Evolutionary conservation across 129 eudicot genomes (phyloP).

Genomic region (Erigeron canadensis): DNA sequence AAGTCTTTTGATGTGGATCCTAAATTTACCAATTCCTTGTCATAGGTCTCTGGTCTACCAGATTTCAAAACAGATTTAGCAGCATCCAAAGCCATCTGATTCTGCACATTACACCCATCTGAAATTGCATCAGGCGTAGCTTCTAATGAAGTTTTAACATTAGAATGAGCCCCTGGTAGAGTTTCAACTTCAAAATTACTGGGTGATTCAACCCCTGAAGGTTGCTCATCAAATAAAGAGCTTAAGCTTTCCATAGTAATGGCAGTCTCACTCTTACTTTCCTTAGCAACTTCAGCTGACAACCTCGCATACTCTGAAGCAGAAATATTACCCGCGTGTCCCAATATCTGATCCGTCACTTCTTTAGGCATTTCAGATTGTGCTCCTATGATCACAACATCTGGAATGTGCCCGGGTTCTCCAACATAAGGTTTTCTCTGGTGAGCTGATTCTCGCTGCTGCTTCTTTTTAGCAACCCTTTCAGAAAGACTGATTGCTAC

Average conservation of each 20-base stretch:
- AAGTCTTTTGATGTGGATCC: conserved; percentile 9
- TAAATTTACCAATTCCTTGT: conserved; percentile 13
- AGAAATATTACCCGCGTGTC: conserved; percentile 8
- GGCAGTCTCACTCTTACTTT: background rate
- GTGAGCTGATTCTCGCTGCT: conserved; percentile 11
- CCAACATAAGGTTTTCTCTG: conserved; percentile 18
- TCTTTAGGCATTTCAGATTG: conserved; percentile 13
- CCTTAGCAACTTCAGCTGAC: background rate
- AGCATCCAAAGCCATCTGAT: conserved; percentile 12
- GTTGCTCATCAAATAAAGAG: background rate
- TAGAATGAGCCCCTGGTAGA: background rate
- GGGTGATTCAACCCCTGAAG: background rate
- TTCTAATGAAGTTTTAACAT: background rate
- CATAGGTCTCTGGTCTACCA: conserved; percentile 3
- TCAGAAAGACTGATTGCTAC: conserved; percentile 3
- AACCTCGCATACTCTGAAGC: conserved; percentile 20
- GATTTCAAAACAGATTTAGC: conserved; percentile 13
- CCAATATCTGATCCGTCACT: conserved; percentile 11
- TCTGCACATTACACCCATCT: background rate
- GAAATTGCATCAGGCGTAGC: conserved; percentile 2
- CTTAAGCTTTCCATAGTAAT: background rate
- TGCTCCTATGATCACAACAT: conserved; percentile 7
- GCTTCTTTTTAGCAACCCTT: conserved; percentile 26
- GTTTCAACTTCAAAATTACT: conserved; percentile 6
- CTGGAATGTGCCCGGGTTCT: conserved; percentile 5